These are phyloP conservation scores for Daldinia sp. DNA, from an alignment of 2,329 filamentous ascomycete species.

Conservation along the genomic window DNA sequence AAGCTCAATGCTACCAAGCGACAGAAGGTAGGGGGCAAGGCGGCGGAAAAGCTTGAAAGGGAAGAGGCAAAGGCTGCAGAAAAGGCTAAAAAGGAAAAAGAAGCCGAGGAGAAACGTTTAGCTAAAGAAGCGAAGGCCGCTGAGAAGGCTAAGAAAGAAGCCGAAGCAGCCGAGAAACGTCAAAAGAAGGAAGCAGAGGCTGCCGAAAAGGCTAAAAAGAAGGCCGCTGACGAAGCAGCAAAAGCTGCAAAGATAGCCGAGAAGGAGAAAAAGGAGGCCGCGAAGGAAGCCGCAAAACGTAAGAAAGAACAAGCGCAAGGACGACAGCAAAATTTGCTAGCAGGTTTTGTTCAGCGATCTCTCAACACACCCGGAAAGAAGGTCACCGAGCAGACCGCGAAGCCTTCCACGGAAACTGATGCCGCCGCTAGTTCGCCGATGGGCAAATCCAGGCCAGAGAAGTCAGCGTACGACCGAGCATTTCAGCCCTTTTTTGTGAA, in stretches of 20 bases:
- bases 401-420: constrained; percentile 18
- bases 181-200: constrained; percentile 49
- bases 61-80: not conserved
- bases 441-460: constrained; percentile 40
- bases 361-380: constrained; percentile 42
- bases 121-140: constrained; percentile 48
- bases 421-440: constrained; percentile 37
- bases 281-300: constrained; percentile 56
- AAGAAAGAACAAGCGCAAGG: constrained; percentile 54
- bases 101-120: constrained; percentile 54
- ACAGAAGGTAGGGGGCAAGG: not conserved
- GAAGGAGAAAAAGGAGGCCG: constrained; percentile 54
- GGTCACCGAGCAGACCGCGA: constrained; percentile 15
- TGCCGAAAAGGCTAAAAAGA: constrained; percentile 48
- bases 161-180: constrained; percentile 54
- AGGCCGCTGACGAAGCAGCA: constrained; percentile 34
- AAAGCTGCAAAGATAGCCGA: constrained; percentile 53
- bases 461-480: constrained; percentile 69
- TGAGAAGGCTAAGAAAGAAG: constrained; percentile 49
- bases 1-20: not conserved
- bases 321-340: constrained; percentile 48
- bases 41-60: not conserved
- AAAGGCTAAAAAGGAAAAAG: constrained; percentile 43
- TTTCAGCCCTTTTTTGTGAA: constrained; percentile 87
- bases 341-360: constrained; percentile 39